Percentiles rank a stretch among this genome's conserved stretches.
phyloP scores from a whole-genome alignment of 2,329 filamentous ascomycete genomes.

The Blastomyces silverae region DNA sequence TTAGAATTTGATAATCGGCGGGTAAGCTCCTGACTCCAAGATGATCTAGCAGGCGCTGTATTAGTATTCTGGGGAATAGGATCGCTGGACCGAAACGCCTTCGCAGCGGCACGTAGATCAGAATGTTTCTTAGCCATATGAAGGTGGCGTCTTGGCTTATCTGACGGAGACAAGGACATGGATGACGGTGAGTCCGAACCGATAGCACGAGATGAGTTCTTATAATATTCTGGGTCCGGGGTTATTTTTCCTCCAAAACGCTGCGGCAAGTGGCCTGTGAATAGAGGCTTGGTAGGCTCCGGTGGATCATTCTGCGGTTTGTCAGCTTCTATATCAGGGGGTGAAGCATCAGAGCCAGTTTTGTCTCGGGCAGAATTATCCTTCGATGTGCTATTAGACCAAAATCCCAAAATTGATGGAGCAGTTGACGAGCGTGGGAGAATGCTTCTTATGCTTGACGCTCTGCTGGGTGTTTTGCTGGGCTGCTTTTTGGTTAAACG shows the following conservation, averaged over 20 bases:
- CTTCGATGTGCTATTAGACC: constrained; percentile 19
- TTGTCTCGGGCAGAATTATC: constrained; percentile 17
- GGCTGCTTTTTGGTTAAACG: constrained; percentile 21
- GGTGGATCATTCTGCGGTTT: not conserved
- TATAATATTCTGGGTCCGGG: constrained; percentile 15
- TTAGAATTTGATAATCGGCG: not conserved
- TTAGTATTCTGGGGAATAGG: not conserved
- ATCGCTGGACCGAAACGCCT: not conserved
- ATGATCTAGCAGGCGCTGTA: not conserved
- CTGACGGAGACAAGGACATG: not conserved
- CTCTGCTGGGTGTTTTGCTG: constrained; percentile 18
- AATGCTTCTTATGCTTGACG: constrained; percentile 19
- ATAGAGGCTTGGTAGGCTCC: constrained; percentile 10
- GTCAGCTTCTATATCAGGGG: not conserved
- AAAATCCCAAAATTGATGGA: constrained; percentile 19
- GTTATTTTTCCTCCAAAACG: constrained; percentile 7
- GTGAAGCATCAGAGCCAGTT: not conserved
- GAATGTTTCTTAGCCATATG: constrained; percentile 20
- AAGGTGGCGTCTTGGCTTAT: constrained; percentile 16
- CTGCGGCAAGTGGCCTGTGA: constrained; percentile 16
- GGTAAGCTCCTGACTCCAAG: constrained; percentile 3
- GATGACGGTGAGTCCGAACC: constrained; percentile 6
- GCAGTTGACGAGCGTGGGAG: constrained; percentile 18
- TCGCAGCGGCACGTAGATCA: constrained; percentile 20
- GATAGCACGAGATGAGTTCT: constrained; percentile 8